These are phyloP conservation scores for Trichoderma breve DNA, from an alignment of 2,329 filamentous ascomycete species.

Conservation along the genomic window DNA sequence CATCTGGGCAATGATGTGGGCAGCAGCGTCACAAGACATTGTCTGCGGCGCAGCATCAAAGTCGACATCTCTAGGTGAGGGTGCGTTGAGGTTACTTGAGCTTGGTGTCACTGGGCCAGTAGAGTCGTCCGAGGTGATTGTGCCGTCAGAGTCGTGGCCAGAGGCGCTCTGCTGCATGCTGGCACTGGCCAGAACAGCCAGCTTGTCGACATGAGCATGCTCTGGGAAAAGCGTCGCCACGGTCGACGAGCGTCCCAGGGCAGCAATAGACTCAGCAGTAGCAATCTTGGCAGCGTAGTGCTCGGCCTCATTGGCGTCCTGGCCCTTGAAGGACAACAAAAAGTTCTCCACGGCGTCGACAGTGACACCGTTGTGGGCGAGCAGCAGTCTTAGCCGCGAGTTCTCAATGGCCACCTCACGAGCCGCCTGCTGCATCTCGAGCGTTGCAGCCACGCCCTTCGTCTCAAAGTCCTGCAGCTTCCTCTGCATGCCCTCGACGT, in stretches of 20 bases:
- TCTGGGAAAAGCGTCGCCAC: conserved; percentile 20
- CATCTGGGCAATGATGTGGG: conserved; percentile 41
- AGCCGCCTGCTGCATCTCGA: conserved; percentile 54
- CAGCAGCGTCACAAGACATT: conserved; percentile 37
- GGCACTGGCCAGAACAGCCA: conserved; percentile 40
- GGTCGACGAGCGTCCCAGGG: background rate
- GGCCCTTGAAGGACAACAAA: conserved; percentile 36
- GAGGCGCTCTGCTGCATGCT: conserved; percentile 33
- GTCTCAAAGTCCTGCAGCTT: conserved; percentile 48
- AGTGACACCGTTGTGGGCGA: conserved; percentile 40
- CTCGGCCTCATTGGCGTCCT: conserved; percentile 30
- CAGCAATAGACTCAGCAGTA: conserved; percentile 11
- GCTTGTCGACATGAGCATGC: conserved; percentile 33
- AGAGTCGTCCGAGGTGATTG: conserved; percentile 25
- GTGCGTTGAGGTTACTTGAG: conserved; percentile 17
- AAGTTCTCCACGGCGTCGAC: conserved; percentile 42
- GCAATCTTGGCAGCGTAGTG: conserved; percentile 6
- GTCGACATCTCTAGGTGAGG: conserved; percentile 21
- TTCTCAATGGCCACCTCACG: conserved; percentile 51
- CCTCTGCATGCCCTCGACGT: conserved; percentile 47
- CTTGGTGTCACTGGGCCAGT: conserved; percentile 26
- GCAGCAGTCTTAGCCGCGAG: conserved; percentile 42
- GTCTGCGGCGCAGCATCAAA: conserved; percentile 33
- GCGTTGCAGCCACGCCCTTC: conserved; percentile 47
- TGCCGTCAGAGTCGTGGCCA: conserved; percentile 13